Evolutionary conservation across 495 filamentous ascomycete genomes (phyloP), one percentile per base, ranked within the genome.

Genomic region (Diplogelasinospora grovesii): DNA sequence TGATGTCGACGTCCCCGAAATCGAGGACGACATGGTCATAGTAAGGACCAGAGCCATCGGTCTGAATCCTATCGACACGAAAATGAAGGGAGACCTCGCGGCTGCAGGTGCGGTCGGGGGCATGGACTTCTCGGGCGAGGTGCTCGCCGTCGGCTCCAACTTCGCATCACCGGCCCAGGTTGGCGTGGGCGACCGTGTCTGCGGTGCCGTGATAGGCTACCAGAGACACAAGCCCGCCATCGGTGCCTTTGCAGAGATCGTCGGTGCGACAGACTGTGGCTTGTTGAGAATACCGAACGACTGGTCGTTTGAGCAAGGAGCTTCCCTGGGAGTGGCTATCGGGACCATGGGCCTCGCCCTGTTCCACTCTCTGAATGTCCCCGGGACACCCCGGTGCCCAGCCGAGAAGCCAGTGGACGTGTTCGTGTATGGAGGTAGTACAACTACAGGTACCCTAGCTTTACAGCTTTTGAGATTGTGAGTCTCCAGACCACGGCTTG

Each of bases 31-130:
- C 30, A 43, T 43, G 29, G 31, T 23, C 20, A 33, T 43, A 10
- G 37, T 40, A 23, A 10, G 24, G 7, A 31, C 37, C 5, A 15
- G 6, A 8, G 49, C 54, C 3, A 45, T 61, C 1, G 55, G 48
- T 5, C 23, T 79, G 15, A 81, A 79, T 49, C 76, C 77, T 8
- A 68, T 63, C 1, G 77, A 77, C 60, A 73, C 67, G 63, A 81
- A 81, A 51, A 63, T 70, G 41, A 41, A 74, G n/a, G 66, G 61
- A 1, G 48, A 34, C 31, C 26, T 16, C 18, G 23, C 28, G 8
- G n/a, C 44, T 4, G 24, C 45, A 0, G 56, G 53, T 3, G 38
- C 49, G 13, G 18, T 53, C 5, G 61, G 22, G 52, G 66, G 69
- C 4, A 41, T 56, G 14, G 73, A 71, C 18, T 66, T 60, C 28